These are phyloP conservation scores for Aristolochia contorta DNA, from an alignment of 164 flowering plant genomes.

Conservation along the genomic window DNA sequence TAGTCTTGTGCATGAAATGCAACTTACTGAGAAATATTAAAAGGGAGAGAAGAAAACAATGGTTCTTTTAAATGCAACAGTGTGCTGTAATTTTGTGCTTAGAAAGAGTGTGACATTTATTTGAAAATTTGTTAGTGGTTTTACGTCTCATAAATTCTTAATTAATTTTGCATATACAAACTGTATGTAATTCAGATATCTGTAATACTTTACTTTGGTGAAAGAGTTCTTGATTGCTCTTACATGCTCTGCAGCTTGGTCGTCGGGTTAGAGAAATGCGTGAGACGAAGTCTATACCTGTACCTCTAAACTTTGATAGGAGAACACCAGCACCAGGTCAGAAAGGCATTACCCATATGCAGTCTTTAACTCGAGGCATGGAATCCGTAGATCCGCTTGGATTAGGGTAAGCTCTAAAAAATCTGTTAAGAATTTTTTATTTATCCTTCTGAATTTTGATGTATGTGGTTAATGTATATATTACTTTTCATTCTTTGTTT, in stretches of 20 bases:
- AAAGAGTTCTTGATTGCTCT: background rate
- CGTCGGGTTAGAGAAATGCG: constrained; percentile 97
- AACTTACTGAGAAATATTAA: too few species aligned
- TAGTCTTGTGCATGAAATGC: too few species aligned
- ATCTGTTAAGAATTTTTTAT: background rate
- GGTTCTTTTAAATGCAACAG: too few species aligned
- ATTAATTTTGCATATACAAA: background rate
- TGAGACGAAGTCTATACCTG: constrained; percentile 68
- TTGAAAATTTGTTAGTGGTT: too few species aligned
- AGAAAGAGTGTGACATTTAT: too few species aligned
- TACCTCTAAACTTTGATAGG: constrained; percentile 40
- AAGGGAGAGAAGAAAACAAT: too few species aligned
- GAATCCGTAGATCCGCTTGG: constrained; percentile 98
- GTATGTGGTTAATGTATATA: too few species aligned
- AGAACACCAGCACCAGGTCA: constrained; percentile 38
- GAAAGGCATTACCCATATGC: constrained; percentile 54
- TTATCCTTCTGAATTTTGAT: too few species aligned
- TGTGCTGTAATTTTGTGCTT: too few species aligned
- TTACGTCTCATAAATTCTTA: background rate
- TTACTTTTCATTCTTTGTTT: too few species aligned
- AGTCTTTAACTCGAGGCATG: constrained; percentile 89
- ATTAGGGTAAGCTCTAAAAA: constrained; percentile 51
- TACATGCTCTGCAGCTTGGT: constrained; percentile 49
- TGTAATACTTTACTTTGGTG: background rate
- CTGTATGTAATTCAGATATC: background rate